A percentile compares a stretch with the other conserved stretches of the same genome.
These are phyloP conservation scores for Fonsecaea multimorphosa DNA, from an alignment of 2,329 filamentous ascomycete species.

Conservation along the genomic window DNA sequence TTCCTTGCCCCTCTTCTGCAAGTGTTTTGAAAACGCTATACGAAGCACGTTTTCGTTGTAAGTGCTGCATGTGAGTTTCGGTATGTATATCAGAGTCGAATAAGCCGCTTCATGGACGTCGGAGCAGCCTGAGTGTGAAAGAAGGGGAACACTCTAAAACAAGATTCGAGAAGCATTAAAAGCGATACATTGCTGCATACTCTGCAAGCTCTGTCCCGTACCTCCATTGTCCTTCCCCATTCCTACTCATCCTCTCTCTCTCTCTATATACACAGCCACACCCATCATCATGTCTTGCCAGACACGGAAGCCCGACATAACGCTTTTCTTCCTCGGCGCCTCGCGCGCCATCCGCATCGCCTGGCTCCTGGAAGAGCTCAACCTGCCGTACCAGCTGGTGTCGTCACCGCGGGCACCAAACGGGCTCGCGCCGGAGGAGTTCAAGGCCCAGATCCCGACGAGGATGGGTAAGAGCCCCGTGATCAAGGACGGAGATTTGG, in stretches of 20 bases:
- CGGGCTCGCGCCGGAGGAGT: constrained; percentile 60
- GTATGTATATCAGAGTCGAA: too few relatives aligned
- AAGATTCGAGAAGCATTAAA: too few relatives aligned
- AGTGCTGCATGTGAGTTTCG: too few relatives aligned
- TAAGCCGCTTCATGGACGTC: too few relatives aligned
- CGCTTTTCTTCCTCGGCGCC: constrained; percentile 56
- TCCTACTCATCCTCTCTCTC: not conserved
- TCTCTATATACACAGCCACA: not conserved
- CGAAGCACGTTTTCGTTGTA: too few relatives aligned
- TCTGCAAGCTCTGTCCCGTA: too few relatives aligned
- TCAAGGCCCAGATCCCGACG: constrained; percentile 51
- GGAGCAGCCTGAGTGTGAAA: too few relatives aligned
- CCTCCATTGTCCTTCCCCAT: not conserved
- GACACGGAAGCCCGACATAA: constrained; percentile 43
- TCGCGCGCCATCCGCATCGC: constrained; percentile 65
- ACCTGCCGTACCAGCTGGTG: constrained; percentile 77
- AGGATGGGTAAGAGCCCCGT: constrained; percentile 55
- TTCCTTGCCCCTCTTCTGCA: too few relatives aligned
- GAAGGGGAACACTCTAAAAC: too few relatives aligned
- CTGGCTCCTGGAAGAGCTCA: constrained; percentile 83
- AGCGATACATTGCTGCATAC: too few relatives aligned
- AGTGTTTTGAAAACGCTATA: too few relatives aligned
- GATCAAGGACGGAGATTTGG: constrained; percentile 50
- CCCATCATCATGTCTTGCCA: constrained; percentile 9
- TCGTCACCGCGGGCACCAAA: constrained; percentile 72